Base-by-base conservation (phyloP, 2,329 filamentous ascomycete species). In the Epichloe gansuensis region DNA sequence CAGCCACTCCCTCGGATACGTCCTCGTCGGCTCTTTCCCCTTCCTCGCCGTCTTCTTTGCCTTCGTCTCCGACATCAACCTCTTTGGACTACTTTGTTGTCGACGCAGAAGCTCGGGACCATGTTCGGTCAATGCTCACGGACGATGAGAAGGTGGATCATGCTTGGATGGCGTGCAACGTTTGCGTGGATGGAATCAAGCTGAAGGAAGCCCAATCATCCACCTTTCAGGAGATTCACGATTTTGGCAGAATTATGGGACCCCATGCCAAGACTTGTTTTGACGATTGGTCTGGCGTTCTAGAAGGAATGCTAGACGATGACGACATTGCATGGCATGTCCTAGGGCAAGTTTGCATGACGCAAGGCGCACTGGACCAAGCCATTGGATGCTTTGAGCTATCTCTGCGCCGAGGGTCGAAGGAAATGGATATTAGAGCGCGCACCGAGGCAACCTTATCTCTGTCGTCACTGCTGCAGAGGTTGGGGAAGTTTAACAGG, bases 311-410 rank as follows among this genome's bases (percentile, higher is more conserved):
- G 7, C 40, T 52, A 13, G 61, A 61, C 36, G 58, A 65, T 7
- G 64, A 68, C 51, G 66, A 67, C 36, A 58, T 69, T n/a, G 66
- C 67, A 21, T 64, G 66, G 57, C 66, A 70, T 45, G 62, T 71
- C 15, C 57, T 68, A 35, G 68, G 61, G 13, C 55, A 58, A 27
- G 59, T 61, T 9, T 63, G 61, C 47, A 62, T 63, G 60, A 59
- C 56, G 7, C 60, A 62, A 34, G 61, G 61, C 5, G 56, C 56
- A 5, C 8, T 56, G 9, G 54, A 59, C 9, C 58, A 62, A 47
- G 58, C 59, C 2, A 60, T 62, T 17, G 60, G 61, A 3, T 63
- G 61, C 53, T 63, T 63, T 35, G 54, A 57, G 46, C 54, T 61
- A 6, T 56, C 60, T 9, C 51, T 62, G 31, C 53, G 51, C 13